Base-by-base conservation (phyloP, 176 grass and related monocot species). In the Puccinellia tenuiflora region DNA sequence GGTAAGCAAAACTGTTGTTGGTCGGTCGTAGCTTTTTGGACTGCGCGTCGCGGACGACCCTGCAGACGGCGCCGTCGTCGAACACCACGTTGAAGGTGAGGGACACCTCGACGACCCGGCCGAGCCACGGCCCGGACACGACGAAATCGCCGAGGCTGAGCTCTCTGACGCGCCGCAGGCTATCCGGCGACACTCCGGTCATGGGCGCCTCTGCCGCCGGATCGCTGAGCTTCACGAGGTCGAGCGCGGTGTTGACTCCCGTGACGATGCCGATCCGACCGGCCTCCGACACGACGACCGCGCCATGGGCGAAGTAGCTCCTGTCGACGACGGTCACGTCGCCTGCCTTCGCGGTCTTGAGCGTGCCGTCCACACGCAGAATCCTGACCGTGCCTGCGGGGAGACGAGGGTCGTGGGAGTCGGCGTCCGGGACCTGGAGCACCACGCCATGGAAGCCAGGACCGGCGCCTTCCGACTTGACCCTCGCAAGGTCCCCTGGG, bases 51-150 rank as follows among this genome's bases (percentile, higher is more conserved):
- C 11, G 12, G 6, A 15, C 5, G 78, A 81, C 13, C 61, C 20
- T 35, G 62, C 61, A 81, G 3, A 38, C 52, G 1, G 80, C 80
- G 5, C 80, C 80, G 34, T 82, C 52, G 80, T 73, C 66, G 80
- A 82, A 82, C 22, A 4, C 6, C 67, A 82, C 67, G 52, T 45
- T 39, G 51, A 33, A 38, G 35, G 21, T 24, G 51, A 33, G 3
- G 25, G 24, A n/a, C 22, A 82, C 34, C 35, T 73, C 80, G 6
- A 73, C 12, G 2, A 61, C 68, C 25, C 18, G 80, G 18, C 80
- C 80, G 38, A 83, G 68, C 52, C 50, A 66, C 5, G 25, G 0
- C 9, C 37, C 40, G n/a, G 12, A 16, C 29, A 35, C n/a, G 10
- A 72, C 67, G 25, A 57, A 82, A 24, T 82, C 80, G 22, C 80